Percentiles rank a stretch among this genome's conserved stretches.
Evolutionary conservation across 192 early-diverging fungal species (phyloP).

Genomic region (Podila verticillata): DNA sequence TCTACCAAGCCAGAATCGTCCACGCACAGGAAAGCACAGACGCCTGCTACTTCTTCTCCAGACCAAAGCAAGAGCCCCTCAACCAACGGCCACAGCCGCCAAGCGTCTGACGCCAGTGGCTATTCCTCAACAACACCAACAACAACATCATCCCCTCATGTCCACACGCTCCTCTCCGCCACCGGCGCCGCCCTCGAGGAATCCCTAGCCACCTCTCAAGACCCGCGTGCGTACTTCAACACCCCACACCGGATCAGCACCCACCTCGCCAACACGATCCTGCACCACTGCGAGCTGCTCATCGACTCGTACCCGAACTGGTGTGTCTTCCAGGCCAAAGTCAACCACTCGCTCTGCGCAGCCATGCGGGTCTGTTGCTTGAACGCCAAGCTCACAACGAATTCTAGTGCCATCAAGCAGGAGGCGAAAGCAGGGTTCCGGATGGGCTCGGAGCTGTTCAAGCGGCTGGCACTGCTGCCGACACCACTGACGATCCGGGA

Average conservation of each 20-base stretch:
- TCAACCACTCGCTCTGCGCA: slow-evolving; percentile 30
- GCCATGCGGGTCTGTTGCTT: slow-evolving; percentile 39
- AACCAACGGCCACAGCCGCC: background rate
- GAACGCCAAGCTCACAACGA: slow-evolving; percentile 30
- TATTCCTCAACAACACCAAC: too few species aligned
- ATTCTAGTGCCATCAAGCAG: slow-evolving; percentile 24
- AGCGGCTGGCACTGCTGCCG: slow-evolving; percentile 29
- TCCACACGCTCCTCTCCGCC: too few species aligned
- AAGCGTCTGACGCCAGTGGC: too few species aligned
- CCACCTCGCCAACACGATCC: slow-evolving; percentile 41
- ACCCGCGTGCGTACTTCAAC: slow-evolving; percentile 23
- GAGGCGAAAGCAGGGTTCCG: slow-evolving; percentile 50
- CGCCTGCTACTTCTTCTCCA: background rate
- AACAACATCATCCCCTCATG: too few species aligned
- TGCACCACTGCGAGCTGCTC: slow-evolving; percentile 42
- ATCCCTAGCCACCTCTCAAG: too few species aligned
- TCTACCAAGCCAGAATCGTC: slow-evolving; percentile 17
- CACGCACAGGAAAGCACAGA: slow-evolving; percentile 14
- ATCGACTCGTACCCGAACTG: slow-evolving; percentile 40
- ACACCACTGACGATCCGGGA: slow-evolving; percentile 42
- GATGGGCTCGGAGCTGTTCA: slow-evolving; percentile 41
- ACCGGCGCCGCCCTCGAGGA: too few species aligned
- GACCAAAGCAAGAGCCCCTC: slow-evolving; percentile 14
- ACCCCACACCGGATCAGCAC: slow-evolving; percentile 43
- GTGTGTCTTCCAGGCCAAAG: slow-evolving; percentile 37